Evolutionary conservation across 345 rosid species (phyloP).

Genomic region (Murraya koenigii): DNA sequence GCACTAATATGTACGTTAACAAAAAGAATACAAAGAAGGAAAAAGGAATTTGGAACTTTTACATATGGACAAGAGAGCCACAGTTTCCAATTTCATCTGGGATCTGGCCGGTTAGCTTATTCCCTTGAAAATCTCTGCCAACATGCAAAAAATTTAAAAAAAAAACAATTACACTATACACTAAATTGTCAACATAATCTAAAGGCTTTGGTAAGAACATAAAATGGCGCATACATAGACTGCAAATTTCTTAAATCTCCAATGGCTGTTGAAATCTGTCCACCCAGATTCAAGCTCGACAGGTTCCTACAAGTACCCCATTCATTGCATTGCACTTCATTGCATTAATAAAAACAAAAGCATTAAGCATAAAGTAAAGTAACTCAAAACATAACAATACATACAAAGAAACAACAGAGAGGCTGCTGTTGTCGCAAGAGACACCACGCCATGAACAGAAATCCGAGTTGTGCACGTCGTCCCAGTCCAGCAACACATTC

Average conservation of each 20-base stretch:
- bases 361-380: too few relatives aligned
- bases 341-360: not conserved
- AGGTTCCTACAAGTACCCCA: slow-evolving; percentile 48
- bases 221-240: slow-evolving; percentile 49
- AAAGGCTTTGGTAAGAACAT: not conserved
- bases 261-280: slow-evolving; percentile 83
- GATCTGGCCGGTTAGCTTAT: slow-evolving; percentile 74
- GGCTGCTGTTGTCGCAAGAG: slow-evolving; percentile 54
- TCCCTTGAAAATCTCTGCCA: slow-evolving; percentile 79
- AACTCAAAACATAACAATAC: not conserved
- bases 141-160: not conserved
- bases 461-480: slow-evolving; percentile 50
- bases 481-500: slow-evolving; percentile 85
- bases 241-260: slow-evolving; percentile 70
- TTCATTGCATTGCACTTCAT: too few relatives aligned
- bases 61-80: slow-evolving; percentile 60
- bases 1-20: not conserved
- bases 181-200: not conserved
- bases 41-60: not conserved
- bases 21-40: too few relatives aligned
- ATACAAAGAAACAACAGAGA: slow-evolving; percentile 73
- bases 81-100: slow-evolving; percentile 96
- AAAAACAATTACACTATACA: too few relatives aligned
- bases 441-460: slow-evolving; percentile 95
- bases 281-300: slow-evolving; percentile 74